Percentiles rank a stretch among this genome's conserved stretches.
phyloP scores from a whole-genome alignment of 805 yeast species.

The Lachancea kluyveri region DNA sequence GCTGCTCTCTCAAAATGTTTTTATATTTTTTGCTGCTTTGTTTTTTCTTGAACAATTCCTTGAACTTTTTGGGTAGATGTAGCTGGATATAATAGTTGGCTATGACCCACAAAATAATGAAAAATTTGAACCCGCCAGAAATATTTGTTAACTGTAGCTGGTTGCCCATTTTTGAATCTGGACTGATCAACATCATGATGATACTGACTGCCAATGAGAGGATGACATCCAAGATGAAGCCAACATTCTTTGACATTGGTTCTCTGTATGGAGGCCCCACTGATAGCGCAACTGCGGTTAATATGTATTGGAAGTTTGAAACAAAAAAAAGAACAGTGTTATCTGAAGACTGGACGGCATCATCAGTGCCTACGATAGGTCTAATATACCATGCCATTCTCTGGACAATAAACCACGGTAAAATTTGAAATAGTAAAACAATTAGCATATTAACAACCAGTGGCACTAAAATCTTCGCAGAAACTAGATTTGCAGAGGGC shows the following conservation, averaged over 20 bases:
- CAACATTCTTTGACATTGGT: slow-evolving; percentile 57
- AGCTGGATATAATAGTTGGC: slow-evolving; percentile 41
- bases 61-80: slow-evolving; percentile 30
- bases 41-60: slow-evolving; percentile 31
- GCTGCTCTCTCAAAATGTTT: slow-evolving; percentile 21
- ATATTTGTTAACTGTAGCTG: slow-evolving; percentile 72
- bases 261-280: slow-evolving; percentile 93
- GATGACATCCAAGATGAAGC: slow-evolving; percentile 61
- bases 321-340: slow-evolving; percentile 79
- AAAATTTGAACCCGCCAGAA: slow-evolving; percentile 41
- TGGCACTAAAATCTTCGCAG: slow-evolving; percentile 81
- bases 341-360: slow-evolving; percentile 78
- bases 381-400: slow-evolving; percentile 66
- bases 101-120: slow-evolving; percentile 41
- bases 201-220: slow-evolving; percentile 45
- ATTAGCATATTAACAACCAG: slow-evolving; percentile 70
- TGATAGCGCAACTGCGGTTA: slow-evolving; percentile 76
- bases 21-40: slow-evolving; percentile 36
- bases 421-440: slow-evolving; percentile 56
- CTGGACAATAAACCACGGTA: slow-evolving; percentile 58
- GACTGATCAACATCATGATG: slow-evolving; percentile 47
- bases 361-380: slow-evolving; percentile 79
- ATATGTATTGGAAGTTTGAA: slow-evolving; percentile 84
- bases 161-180: slow-evolving; percentile 50
- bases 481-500: slow-evolving; percentile 91